Base-by-base conservation (phyloP, 148 eudicot species). In the Chenopodium berlandieri region DNA sequence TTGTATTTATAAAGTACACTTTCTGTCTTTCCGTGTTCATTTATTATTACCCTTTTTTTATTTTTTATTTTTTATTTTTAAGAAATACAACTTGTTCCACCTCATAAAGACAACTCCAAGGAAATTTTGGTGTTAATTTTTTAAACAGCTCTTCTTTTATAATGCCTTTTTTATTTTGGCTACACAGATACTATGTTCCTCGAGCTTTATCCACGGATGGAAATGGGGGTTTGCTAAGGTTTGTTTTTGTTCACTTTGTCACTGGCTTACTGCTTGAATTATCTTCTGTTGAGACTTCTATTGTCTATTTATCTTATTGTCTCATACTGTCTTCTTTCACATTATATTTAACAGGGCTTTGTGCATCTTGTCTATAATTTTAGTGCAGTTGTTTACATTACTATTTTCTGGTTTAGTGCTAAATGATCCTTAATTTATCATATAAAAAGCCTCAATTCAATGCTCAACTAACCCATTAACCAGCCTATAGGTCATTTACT, bases 171-270 rank as follows among this genome's bases (percentile, higher is more conserved):
- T 46, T 12, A 75, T 54, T 56, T 58, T 78, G 52, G 63, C 54
- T 50, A 5, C 87, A 87, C 90, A 84, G 90, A 76, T 77, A 78
- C 50, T 80, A 84, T 78, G 79, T 76, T 75, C 76, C 82, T 58
- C 76, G 81, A 50, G 83, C 71, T 72, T 74, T 79, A 54, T 30
- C 81, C 62, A 25, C 34, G 20, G 85, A 88, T 68, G 87, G 71
- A 77, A 79, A 65, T 73, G 89, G 81, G 31, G 79, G 85, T 64
- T 79, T 83, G 23, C 85, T 82, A 66, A 90, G 94, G 91, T 91
- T 23, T 46, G 88, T 73, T 62, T 73, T n/a, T 62, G 7, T 79
- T 68, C 47, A 3, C 69, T 20, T 48, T 71, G 79, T 34, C 76
- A 54, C 12, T 74, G 27, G 19, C 19, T 12, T 66, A 73, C 56